These are phyloP conservation scores for Conringia planisiliqua DNA, from an alignment of 345 rosid species.

Conservation along the genomic window DNA sequence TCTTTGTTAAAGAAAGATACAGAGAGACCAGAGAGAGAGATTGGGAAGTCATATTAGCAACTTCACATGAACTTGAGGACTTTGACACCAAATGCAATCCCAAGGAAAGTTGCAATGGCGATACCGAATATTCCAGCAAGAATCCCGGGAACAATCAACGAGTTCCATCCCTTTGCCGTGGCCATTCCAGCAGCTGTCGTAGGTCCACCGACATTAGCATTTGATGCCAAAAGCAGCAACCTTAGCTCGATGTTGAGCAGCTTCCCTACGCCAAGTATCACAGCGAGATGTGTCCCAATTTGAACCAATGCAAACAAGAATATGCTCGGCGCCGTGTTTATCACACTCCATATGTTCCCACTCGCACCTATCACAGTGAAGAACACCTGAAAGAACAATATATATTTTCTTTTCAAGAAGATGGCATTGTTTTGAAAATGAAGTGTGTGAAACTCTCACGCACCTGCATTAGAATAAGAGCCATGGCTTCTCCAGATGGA, in stretches of 20 bases:
- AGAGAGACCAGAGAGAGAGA: neutral
- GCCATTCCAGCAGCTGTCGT: slow-evolving; percentile 96
- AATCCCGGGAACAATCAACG: slow-evolving; percentile 65
- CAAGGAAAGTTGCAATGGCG: slow-evolving; percentile 75
- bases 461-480: slow-evolving; percentile 91
- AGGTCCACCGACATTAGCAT: slow-evolving; percentile 92
- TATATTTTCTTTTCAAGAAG: neutral
- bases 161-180: slow-evolving; percentile 78
- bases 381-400: slow-evolving; percentile 52
- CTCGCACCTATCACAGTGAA: slow-evolving; percentile 87
- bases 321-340: slow-evolving; percentile 81
- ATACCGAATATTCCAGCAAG: slow-evolving; percentile 79
- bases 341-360: slow-evolving; percentile 78
- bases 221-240: slow-evolving; percentile 78
- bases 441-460: neutral
- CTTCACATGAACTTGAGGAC: slow-evolving; percentile 53
- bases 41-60: no score
- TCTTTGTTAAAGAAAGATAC: slow-evolving; percentile 6
- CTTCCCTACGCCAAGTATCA: slow-evolving; percentile 78
- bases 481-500: slow-evolving; percentile 88
- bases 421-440: neutral
- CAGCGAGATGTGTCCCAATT: slow-evolving; percentile 63
- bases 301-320: slow-evolving; percentile 79
- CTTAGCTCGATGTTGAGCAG: slow-evolving; percentile 59
- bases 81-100: slow-evolving; percentile 51